Evolutionary conservation across 2,329 filamentous ascomycete species (phyloP), one percentile per base, ranked within the genome.

Genomic region (Pseudophaeomoniella oleicola): DNA sequence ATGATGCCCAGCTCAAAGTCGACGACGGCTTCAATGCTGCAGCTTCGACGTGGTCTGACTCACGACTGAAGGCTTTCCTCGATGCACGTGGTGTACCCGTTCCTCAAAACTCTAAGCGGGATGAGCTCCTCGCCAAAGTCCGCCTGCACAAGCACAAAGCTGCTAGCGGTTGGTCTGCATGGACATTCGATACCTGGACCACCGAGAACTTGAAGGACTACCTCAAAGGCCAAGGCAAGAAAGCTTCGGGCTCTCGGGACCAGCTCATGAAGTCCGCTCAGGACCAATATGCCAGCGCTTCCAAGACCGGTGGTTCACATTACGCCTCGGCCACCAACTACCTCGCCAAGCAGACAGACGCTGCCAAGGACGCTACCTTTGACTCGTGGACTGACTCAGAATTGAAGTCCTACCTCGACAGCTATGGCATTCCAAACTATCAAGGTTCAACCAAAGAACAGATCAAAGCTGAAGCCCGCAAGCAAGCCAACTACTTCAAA

Each of bases 151-250:
- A 72, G 16, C 76, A 86, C 61, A 79, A 81, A 59, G 79, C 77
- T 33, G 67, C 75, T 5, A 66, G 66, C 34, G 75, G 73, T 13
- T 83, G 72, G 63, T 78, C 64, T 40, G 72, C 78, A 3, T 87
- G 82, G 81, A 84, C 77, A 12, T 86, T 85, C 53, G 81, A 87
- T 46, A 83, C 84, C 42, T 76, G 80, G 58, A 81, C 74, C 29
- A 66, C 69, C 36, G 77, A 84, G 2, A 81, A 82, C 50, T 57
- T 88, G 33, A 78, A 75, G 45, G 64, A 64, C 42, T 71, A 66
- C 42, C 50, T 71, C 9, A 58, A 62, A 32, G 57, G 58, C 3
- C 55, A 65, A 45, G 68, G 72, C 13, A 66, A 78, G 45, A 75
- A 78, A 55, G 68, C 73, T 31, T 71, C 69, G 43, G 72, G 70